Evolutionary conservation across 2,329 filamentous ascomycete genomes (phyloP).

Genomic region (Neofusicoccum sp.): DNA sequence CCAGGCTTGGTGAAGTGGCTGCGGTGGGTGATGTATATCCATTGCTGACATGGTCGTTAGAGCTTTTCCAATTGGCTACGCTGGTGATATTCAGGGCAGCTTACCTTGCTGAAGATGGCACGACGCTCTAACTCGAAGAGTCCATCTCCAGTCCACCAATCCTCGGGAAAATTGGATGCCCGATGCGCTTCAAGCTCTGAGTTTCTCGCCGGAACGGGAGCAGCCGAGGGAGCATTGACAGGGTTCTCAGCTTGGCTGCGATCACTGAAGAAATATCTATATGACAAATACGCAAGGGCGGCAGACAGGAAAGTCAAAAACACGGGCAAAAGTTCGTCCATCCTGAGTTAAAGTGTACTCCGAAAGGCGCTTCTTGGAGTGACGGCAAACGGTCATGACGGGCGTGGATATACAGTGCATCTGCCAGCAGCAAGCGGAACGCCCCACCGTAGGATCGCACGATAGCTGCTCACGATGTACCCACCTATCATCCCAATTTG

Average conservation of each 20-base stretch:
- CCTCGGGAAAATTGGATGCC: conserved; percentile 38
- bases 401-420: conserved; percentile 10
- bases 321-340: not conserved
- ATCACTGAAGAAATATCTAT: not conserved
- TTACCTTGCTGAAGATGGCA: conserved; percentile 50
- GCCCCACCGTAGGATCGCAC: not conserved
- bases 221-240: not conserved
- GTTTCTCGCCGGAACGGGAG: not conserved
- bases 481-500: not conserved
- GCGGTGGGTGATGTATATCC: conserved; percentile 39
- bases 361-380: not conserved
- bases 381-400: not conserved
- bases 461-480: not conserved
- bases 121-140: conserved; percentile 50
- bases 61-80: not conserved
- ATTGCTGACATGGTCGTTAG: conserved; percentile 27
- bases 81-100: not conserved
- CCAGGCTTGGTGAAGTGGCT: conserved; percentile 36
- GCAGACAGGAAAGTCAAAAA: not conserved
- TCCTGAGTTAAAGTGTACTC: not conserved
- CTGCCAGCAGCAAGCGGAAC: not conserved
- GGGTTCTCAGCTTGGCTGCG: not conserved
- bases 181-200: conserved; percentile 31
- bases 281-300: not conserved
- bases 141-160: conserved; percentile 41